Evolutionary conservation across 2,329 filamentous ascomycete genomes (phyloP).

Genomic region (Phialophora chinensis): DNA sequence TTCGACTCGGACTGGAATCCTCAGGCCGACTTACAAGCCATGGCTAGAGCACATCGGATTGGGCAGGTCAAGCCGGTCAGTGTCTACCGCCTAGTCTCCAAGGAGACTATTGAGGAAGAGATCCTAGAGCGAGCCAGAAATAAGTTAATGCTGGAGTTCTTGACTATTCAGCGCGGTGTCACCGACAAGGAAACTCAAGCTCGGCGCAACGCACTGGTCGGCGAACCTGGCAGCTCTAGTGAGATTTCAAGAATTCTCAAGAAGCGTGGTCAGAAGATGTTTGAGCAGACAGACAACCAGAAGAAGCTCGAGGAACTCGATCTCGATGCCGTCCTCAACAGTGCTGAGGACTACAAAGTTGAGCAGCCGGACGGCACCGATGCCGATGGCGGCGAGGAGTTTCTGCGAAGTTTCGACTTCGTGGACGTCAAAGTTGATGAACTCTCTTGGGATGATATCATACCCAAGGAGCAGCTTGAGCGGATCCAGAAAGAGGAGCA

Average conservation of each 20-base stretch:
- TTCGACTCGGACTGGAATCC: constrained; percentile 99
- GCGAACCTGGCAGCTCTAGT: constrained; percentile 86
- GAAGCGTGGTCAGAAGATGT: constrained; percentile 98
- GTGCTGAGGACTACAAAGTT: constrained; percentile 95
- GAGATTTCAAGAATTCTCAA: constrained; percentile 97
- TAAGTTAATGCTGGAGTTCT: constrained; percentile 95
- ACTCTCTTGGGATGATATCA: constrained; percentile 97
- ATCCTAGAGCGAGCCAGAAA: constrained; percentile 95
- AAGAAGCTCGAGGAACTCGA: constrained; percentile 95
- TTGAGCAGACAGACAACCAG: constrained; percentile 96
- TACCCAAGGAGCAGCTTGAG: constrained; percentile 89
- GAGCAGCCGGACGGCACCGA: constrained; percentile 94
- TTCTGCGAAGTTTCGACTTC: constrained; percentile 86
- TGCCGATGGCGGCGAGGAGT: constrained; percentile 95
- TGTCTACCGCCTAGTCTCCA: constrained; percentile 94
- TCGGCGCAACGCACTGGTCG: constrained; percentile 63
- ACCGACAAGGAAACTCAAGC: constrained; percentile 87
- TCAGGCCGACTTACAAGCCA: constrained; percentile 95
- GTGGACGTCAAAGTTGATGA: constrained; percentile 95
- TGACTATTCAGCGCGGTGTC: constrained; percentile 95
- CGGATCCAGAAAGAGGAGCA: constrained; percentile 89
- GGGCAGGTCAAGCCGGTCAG: constrained; percentile 95
- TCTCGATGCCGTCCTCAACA: constrained; percentile 95
- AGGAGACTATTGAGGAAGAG: constrained; percentile 98
- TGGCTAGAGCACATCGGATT: constrained; percentile 97